Conservation (phyloP, 2,329 filamentous ascomycete species). For the Berkeleyomyces rouxiae region DNA sequence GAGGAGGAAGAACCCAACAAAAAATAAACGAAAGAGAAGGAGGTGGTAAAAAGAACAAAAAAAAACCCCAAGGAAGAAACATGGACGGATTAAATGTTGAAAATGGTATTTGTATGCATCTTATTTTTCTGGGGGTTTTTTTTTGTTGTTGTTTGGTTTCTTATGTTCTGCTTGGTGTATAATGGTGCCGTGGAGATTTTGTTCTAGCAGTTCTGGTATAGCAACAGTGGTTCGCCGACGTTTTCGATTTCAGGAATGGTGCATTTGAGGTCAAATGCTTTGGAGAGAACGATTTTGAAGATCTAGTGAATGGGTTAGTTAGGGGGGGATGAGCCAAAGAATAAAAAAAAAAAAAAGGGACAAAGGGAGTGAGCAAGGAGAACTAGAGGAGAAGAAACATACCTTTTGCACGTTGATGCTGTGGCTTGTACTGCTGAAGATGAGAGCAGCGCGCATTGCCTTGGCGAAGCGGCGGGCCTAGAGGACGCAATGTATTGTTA, state of each 20-base stretch:
- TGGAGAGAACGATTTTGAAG: conserved; percentile 98
- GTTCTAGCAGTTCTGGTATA: conserved; percentile 54
- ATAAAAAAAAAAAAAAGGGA: background rate
- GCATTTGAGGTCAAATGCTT: conserved; percentile 96
- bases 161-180: background rate
- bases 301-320: conserved; percentile 41
- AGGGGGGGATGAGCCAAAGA: background rate
- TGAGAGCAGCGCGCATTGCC: conserved; percentile 92
- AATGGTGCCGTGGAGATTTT: conserved; percentile 4
- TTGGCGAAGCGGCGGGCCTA: conserved; percentile 91
- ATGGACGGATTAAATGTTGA: background rate
- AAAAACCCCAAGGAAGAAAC: too few species aligned
- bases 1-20: background rate
- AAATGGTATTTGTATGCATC: background rate
- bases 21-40: background rate
- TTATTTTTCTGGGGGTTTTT: background rate
- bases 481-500: background rate
- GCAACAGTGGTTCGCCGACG: conserved; percentile 81
- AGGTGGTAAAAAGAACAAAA: too few species aligned
- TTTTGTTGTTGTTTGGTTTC: background rate
- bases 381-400: conserved; percentile 14
- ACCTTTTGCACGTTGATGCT: conserved; percentile 99
- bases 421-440: conserved; percentile 97
- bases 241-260: conserved; percentile 99
- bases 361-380: background rate